phyloP scores from a whole-genome alignment of 2,329 filamentous ascomycete species.

The Escovopsis weberi region DNA sequence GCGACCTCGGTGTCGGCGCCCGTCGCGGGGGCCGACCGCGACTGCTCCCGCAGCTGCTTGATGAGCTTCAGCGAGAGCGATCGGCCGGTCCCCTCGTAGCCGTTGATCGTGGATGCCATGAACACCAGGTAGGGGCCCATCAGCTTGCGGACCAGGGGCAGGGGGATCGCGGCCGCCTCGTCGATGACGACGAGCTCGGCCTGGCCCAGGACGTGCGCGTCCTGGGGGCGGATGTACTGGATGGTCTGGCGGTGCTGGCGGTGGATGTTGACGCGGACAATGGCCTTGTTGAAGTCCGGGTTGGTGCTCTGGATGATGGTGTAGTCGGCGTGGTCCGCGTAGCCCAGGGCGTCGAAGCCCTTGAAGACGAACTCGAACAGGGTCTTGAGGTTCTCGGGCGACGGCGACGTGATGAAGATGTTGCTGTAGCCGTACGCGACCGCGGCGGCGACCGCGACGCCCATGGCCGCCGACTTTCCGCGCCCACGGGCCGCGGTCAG shows the following conservation, averaged over 20 bases:
- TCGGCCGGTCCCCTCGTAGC: constrained; percentile 91
- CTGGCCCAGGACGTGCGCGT: constrained; percentile 87
- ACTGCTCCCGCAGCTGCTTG: constrained; percentile 90
- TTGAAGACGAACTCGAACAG: constrained; percentile 98
- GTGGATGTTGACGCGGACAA: constrained; percentile 92
- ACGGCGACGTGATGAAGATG: constrained; percentile 97
- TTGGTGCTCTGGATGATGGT: constrained; percentile 97
- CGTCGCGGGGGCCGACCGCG: constrained; percentile 45
- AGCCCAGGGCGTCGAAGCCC: constrained; percentile 86
- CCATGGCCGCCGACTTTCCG: constrained; percentile 91
- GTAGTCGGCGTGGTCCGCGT: constrained; percentile 92
- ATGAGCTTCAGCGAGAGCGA: constrained; percentile 94
- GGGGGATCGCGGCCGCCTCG: constrained; percentile 88
- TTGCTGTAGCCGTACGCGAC: constrained; percentile 96
- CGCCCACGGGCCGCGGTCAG: constrained; percentile 87
- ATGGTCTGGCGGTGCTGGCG: constrained; percentile 93
- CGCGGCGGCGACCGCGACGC: constrained; percentile 85
- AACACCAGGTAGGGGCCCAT: constrained; percentile 97
- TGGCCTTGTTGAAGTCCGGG: constrained; percentile 97
- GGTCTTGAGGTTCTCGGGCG: constrained; percentile 95
- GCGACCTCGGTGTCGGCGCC: constrained; percentile 51
- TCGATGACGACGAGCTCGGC: constrained; percentile 93
- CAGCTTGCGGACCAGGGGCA: constrained; percentile 82
- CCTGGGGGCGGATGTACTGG: constrained; percentile 94
- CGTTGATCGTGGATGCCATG: constrained; percentile 98